A percentile compares a stretch with the other conserved stretches of the same genome.
Evolutionary conservation across 345 rosid species (phyloP).

Genomic region (Dipteronia dyeriana): DNA sequence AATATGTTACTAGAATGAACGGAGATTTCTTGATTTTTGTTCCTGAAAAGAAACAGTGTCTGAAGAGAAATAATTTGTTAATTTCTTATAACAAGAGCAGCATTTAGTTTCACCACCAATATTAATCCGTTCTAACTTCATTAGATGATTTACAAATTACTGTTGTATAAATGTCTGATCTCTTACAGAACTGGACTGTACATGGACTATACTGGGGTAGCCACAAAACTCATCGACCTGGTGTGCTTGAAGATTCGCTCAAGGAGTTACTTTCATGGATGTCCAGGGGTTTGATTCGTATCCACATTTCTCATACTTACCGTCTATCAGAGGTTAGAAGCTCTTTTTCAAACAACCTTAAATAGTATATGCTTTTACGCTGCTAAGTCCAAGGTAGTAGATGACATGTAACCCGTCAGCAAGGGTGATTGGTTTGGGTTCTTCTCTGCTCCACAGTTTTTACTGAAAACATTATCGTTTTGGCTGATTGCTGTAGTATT

Average conservation of each 20-base stretch:
- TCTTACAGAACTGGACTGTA: conserved; percentile 90
- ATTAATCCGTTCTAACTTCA: background rate
- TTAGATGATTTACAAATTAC: background rate
- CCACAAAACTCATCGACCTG: conserved; percentile 61
- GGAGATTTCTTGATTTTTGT: no score
- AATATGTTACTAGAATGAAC: no score
- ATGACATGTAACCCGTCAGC: background rate
- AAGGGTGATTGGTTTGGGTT: background rate
- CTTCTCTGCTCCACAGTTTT: background rate
- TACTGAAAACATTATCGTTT: background rate
- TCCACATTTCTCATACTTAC: conserved; percentile 76
- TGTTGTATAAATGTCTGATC: conserved; percentile 1
- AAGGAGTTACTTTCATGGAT: conserved; percentile 83
- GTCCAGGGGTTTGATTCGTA: conserved; percentile 58
- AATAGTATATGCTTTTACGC: background rate
- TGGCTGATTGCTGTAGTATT: background rate
- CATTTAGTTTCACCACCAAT: no score
- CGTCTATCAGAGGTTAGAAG: conserved; percentile 63
- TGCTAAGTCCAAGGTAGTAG: background rate
- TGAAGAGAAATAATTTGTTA: no score
- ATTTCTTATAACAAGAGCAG: no score
- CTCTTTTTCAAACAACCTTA: background rate
- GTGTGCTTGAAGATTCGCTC: conserved; percentile 67
- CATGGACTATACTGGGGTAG: conserved; percentile 99
- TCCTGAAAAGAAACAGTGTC: no score